Evolutionary conservation across 1,284 basidiomycete species (phyloP).

Genomic region (Ganoderma resinaceum): DNA sequence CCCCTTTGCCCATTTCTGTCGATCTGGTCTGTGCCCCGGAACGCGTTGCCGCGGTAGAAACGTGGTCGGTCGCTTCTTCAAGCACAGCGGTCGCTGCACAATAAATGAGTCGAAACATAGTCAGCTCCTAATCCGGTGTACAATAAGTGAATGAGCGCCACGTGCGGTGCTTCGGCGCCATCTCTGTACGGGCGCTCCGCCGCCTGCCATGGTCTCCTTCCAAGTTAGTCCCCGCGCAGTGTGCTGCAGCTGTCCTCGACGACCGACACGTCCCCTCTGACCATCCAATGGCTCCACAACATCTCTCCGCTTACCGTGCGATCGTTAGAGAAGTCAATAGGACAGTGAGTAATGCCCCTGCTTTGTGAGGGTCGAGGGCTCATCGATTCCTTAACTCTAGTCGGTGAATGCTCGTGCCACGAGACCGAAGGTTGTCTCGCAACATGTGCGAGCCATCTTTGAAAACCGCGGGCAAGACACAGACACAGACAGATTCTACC

Average conservation of each 20-base stretch:
- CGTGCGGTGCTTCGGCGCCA: background rate
- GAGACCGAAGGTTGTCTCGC: conserved; percentile 53
- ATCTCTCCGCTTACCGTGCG: conserved; percentile 47
- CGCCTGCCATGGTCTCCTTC: background rate
- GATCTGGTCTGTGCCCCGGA: conserved; percentile 4
- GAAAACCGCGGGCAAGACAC: conserved; percentile 46
- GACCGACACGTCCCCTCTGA: background rate
- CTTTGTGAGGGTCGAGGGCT: background rate
- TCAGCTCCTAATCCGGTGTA: conserved; percentile 8
- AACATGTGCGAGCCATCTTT: conserved; percentile 67
- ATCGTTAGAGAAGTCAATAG: conserved; percentile 52
- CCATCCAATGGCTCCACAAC: conserved; percentile 25
- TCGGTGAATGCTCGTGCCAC: conserved; percentile 51
- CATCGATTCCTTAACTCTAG: conserved; percentile 42
- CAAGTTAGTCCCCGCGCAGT: background rate
- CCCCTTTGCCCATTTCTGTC: conserved; percentile 19
- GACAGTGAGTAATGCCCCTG: conserved; percentile 41
- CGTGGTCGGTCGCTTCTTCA: conserved; percentile 1
- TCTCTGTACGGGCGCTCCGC: background rate
- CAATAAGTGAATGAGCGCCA: conserved; percentile 12
- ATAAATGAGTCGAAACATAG: background rate
- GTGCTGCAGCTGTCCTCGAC: background rate
- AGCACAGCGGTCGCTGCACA: conserved; percentile 1
- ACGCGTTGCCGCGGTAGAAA: background rate
- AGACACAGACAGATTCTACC: conserved; percentile 41